Conservation (phyloP, 1,284 basidiomycete genomes). For the Trametes versicolor region DNA sequence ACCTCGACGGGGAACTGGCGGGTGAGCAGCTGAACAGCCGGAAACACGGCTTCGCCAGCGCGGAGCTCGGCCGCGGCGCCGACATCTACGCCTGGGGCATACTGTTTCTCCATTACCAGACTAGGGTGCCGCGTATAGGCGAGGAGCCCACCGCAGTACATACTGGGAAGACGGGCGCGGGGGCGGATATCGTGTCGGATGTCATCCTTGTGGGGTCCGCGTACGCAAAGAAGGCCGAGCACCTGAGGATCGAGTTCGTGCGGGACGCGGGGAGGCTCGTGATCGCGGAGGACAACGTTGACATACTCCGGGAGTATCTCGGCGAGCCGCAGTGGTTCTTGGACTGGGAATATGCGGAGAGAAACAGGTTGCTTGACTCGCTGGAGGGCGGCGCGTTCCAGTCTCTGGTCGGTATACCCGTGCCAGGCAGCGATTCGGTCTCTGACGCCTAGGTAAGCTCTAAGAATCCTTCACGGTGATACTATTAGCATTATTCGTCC, state of each 20-base stretch:
- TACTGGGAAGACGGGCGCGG: background rate
- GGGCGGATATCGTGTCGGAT: background rate
- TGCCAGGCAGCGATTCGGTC: background rate
- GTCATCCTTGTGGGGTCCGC: background rate
- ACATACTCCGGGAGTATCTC: background rate
- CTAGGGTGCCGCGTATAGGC: background rate
- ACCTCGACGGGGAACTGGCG: background rate
- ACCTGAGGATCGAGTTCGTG: background rate
- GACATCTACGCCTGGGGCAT: background rate
- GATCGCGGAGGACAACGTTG: background rate
- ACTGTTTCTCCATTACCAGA: background rate
- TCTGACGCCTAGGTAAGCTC: no score
- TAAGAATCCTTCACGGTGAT: no score
- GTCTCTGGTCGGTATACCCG: background rate
- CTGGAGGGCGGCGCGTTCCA: background rate
- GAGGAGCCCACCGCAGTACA: background rate
- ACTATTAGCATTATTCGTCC: no score
- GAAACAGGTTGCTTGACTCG: background rate
- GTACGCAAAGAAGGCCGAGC: background rate
- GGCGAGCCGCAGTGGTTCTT: background rate
- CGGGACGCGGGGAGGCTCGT: background rate
- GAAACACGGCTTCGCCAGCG: background rate
- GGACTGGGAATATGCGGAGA: background rate
- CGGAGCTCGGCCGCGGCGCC: background rate
- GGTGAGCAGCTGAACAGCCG: background rate